Evolutionary conservation across 352 stramenopile genomes (phyloP).

Genomic region (Pythium monospermum): DNA sequence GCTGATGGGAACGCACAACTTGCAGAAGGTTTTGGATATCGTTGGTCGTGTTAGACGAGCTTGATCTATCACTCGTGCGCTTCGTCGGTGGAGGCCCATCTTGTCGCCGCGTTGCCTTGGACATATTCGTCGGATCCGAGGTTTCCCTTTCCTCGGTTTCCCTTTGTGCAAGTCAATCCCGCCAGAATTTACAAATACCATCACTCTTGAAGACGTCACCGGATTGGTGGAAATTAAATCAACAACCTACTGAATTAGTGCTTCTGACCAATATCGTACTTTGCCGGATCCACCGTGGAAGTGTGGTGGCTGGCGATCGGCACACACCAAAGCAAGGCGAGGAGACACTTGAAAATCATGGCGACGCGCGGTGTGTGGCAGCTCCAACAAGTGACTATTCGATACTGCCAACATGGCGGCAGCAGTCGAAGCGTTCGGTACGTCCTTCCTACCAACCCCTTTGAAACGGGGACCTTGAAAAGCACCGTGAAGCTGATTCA

Average conservation of each 20-base stretch:
- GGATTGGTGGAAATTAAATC: slow-evolving; percentile 14
- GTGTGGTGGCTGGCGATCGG: slow-evolving; percentile 25
- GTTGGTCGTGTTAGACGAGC: too few species aligned
- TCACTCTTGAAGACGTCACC: slow-evolving; percentile 12
- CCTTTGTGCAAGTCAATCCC: slow-evolving; percentile 2
- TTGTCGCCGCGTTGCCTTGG: slow-evolving; percentile 35
- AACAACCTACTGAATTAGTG: not conserved
- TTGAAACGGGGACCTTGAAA: too few species aligned
- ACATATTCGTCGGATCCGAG: slow-evolving; percentile 17
- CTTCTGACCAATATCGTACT: slow-evolving; percentile 8
- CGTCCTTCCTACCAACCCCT: too few species aligned
- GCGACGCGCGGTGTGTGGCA: slow-evolving; percentile 46
- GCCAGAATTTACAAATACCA: slow-evolving; percentile 7
- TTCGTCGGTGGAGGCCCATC: not conserved
- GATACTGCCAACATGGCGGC: slow-evolving; percentile 44
- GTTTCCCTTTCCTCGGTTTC: slow-evolving; percentile 16
- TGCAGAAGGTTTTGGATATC: slow-evolving; percentile 21
- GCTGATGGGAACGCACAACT: slow-evolving; percentile 14
- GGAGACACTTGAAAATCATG: slow-evolving; percentile 16
- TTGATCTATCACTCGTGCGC: too few species aligned
- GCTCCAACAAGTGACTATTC: slow-evolving; percentile 40
- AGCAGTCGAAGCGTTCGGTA: slow-evolving; percentile 72
- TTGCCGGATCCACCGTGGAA: slow-evolving; percentile 1
- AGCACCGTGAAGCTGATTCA: too few species aligned
- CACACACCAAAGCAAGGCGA: slow-evolving; percentile 6